These are phyloP conservation scores for Aspergillus aculeatus DNA, from an alignment of 2,329 filamentous ascomycete species.

Conservation along the genomic window DNA sequence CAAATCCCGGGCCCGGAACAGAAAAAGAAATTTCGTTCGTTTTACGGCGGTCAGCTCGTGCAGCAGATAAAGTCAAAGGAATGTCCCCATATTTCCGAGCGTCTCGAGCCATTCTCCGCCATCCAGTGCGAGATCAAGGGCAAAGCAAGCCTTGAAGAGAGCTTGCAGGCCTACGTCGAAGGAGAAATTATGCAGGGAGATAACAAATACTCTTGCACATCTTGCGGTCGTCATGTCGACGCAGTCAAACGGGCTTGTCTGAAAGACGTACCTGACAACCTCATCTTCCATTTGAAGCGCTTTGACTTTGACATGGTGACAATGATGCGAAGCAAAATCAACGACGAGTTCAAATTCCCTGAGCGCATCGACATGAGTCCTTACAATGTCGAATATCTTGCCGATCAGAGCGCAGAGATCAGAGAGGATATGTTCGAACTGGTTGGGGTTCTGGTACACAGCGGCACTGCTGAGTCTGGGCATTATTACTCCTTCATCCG, in stretches of 20 bases:
- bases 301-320: slow-evolving; percentile 58
- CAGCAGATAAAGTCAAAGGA: slow-evolving; percentile 96
- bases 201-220: slow-evolving; percentile 97
- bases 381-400: slow-evolving; percentile 84
- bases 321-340: slow-evolving; percentile 85
- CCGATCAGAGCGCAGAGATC: slow-evolving; percentile 55
- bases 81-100: slow-evolving; percentile 88
- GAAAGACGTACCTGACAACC: slow-evolving; percentile 86
- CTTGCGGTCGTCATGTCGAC: slow-evolving; percentile 83
- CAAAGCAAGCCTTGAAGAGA: slow-evolving; percentile 78
- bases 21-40: slow-evolving; percentile 72
- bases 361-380: slow-evolving; percentile 78
- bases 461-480: slow-evolving; percentile 86
- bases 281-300: slow-evolving; percentile 88
- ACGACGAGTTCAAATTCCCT: slow-evolving; percentile 91
- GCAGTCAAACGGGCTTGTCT: slow-evolving; percentile 90
- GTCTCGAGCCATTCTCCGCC: slow-evolving; percentile 85
- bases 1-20: slow-evolving; percentile 68
- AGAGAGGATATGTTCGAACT: slow-evolving; percentile 82
- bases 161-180: slow-evolving; percentile 90
- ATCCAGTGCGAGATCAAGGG: slow-evolving; percentile 97
- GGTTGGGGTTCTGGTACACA: slow-evolving; percentile 91
- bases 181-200: slow-evolving; percentile 97
- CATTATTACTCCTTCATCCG: slow-evolving; percentile 97
- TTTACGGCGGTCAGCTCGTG: slow-evolving; percentile 88